These are phyloP conservation scores for Globisporangium nodosum DNA, from an alignment of 352 stramenopile species.

Conservation along the genomic window DNA sequence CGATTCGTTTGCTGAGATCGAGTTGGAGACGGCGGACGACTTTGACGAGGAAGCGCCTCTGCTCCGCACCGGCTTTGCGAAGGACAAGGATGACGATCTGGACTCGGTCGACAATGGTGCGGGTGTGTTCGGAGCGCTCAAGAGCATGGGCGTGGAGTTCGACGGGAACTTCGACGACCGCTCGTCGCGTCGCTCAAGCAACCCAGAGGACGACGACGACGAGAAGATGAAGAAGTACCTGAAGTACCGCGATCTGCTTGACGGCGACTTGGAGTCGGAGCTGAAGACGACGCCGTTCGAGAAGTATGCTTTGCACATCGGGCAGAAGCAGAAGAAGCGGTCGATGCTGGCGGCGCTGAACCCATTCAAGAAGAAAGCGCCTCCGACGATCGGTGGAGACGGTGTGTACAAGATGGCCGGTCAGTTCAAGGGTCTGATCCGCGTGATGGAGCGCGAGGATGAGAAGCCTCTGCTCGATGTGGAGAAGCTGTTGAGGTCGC, in stretches of 20 bases:
- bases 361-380: slow-evolving; percentile 63
- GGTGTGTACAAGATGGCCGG: slow-evolving; percentile 78
- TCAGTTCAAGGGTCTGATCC: slow-evolving; percentile 90
- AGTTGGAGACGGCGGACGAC: slow-evolving; percentile 56
- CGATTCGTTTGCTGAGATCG: slow-evolving; percentile 62
- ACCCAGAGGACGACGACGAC: slow-evolving; percentile 51
- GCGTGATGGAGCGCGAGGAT: slow-evolving; percentile 78
- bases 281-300: slow-evolving; percentile 87
- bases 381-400: slow-evolving; percentile 25
- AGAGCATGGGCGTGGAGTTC: slow-evolving; percentile 81
- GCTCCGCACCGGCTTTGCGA: slow-evolving; percentile 17
- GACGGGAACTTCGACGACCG: slow-evolving; percentile 57
- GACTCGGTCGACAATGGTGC: slow-evolving; percentile 69
- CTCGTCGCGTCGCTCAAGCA: slow-evolving; percentile 46
- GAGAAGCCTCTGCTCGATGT: slow-evolving; percentile 76
- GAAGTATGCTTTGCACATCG: slow-evolving; percentile 82
- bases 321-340: slow-evolving; percentile 70
- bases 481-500: slow-evolving; percentile 53
- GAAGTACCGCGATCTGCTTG: slow-evolving; percentile 63
- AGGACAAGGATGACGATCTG: slow-evolving; percentile 16
- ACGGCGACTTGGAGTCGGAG: slow-evolving; percentile 63
- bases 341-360: slow-evolving; percentile 61
- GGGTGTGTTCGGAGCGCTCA: slow-evolving; percentile 80
- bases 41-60: slow-evolving; percentile 51
- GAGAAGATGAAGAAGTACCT: slow-evolving; percentile 71